Evolutionary conservation across 2,329 filamentous ascomycete genomes (phyloP).

Genomic region (Decorospora gaudefroyi): DNA sequence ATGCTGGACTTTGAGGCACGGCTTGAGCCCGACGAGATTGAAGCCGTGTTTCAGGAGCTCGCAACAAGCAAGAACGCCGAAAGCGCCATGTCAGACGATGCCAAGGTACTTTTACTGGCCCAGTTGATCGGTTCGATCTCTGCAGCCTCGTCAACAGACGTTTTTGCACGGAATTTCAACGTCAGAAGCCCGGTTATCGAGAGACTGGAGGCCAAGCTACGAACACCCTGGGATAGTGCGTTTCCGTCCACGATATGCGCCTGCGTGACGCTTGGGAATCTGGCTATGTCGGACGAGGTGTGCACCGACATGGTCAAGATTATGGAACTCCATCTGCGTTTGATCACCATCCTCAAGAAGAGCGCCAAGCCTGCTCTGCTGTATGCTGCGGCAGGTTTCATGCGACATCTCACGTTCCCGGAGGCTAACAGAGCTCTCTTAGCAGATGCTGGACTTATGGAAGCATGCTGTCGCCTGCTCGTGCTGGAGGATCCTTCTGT

Average conservation of each 20-base stretch:
- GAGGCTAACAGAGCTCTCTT: conserved; percentile 37
- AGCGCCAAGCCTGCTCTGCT: conserved; percentile 38
- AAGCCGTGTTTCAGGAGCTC: conserved; percentile 37
- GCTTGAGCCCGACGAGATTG: conserved; percentile 32
- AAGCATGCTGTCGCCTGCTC: conserved; percentile 39
- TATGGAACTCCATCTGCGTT: conserved; percentile 35
- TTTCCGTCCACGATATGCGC: conserved; percentile 41
- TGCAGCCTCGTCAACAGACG: conserved; percentile 42
- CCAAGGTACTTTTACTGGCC: conserved; percentile 34
- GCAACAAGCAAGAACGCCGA: conserved; percentile 31
- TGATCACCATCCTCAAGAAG: conserved; percentile 37
- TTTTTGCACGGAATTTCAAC: conserved; percentile 36
- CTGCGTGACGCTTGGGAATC: conserved; percentile 48
- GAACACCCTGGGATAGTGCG: conserved; percentile 16
- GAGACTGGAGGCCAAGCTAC: conserved; percentile 34
- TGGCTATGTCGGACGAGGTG: conserved; percentile 44
- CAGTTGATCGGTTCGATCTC: conserved; percentile 41
- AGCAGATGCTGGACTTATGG: conserved; percentile 39
- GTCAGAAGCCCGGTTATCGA: conserved; percentile 35
- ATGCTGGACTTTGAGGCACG: conserved; percentile 40
- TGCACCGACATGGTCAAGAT: conserved; percentile 45
- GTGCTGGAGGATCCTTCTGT: conserved; percentile 37
- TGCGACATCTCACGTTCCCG: conserved; percentile 46
- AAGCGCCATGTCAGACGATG: conserved; percentile 31
- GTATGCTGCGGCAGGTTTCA: conserved; percentile 45